Conservation (phyloP, 306 rosid species). For the Lotus japonicus region DNA sequence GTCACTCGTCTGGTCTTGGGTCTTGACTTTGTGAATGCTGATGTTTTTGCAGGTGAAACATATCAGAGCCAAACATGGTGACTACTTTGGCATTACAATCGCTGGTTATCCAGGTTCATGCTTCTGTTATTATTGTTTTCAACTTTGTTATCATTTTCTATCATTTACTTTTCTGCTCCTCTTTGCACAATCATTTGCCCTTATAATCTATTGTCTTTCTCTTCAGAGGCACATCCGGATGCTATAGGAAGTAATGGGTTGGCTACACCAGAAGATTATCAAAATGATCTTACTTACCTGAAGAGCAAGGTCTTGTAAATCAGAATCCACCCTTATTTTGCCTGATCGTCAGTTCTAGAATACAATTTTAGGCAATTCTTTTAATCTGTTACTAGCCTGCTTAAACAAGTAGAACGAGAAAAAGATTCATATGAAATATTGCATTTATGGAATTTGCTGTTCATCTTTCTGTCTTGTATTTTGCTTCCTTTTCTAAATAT, state of each 20-base stretch:
- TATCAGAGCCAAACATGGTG: constrained; percentile 65
- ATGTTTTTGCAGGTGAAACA: constrained; percentile 60
- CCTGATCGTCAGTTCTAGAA: no score
- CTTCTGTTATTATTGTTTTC: constrained; percentile 4
- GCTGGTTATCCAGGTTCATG: constrained; percentile 96
- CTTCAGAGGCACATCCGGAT: constrained; percentile 90
- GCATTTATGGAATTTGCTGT: no score
- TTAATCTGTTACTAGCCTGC: no score
- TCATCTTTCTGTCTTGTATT: neutral
- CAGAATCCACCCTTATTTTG: constrained; percentile 5
- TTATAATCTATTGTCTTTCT: constrained; percentile 12
- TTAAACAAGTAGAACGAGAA: no score
- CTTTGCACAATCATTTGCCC: neutral
- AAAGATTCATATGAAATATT: no score
- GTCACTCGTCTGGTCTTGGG: constrained; percentile 14
- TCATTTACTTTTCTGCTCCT: neutral
- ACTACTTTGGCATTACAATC: constrained; percentile 89
- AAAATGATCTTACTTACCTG: constrained; percentile 74
- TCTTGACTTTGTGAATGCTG: neutral
- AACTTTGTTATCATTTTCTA: neutral
- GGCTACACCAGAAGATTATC: constrained; percentile 69
- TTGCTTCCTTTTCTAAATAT: constrained; percentile 4
- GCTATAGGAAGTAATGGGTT: constrained; percentile 63
- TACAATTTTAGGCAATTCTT: no score
- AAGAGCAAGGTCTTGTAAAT: constrained; percentile 59